Evolutionary conservation across 139 green algal genomes (phyloP), one percentile per base, ranked within the genome.

Genomic region (Micractinium conductrix): DNA sequence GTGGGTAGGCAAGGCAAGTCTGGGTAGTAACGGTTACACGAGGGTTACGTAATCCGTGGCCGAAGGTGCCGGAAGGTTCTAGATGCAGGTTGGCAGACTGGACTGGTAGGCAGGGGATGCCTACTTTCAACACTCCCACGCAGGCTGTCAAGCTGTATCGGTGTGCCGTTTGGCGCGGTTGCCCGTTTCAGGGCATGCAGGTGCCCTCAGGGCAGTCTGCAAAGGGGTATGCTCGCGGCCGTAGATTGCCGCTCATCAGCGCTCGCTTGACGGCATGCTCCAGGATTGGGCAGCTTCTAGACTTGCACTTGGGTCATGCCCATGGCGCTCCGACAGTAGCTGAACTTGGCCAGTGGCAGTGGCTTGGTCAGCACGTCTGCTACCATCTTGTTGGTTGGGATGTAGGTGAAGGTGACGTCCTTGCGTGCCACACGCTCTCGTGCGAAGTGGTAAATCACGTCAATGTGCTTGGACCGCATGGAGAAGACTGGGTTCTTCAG

Each of bases 401-500:
- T 38, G 72, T 85, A 90, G 48, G 63, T 68, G 28, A 87, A 76
- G 28, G 21, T 55, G 3, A 92, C 44, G 8, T 90, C 85, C 1
- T 68, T 37, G 21, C 60, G 67, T 6, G 26, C 44, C 5, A 87
- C 83, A 4, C 82, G 60, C 79, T 92, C 80, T 1, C 86, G 50
- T 26, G 76, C 80, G 80, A 88, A 90, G 75, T 89, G 83, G 72
- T 86, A 67, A 4, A 78, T 33, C 8, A 90, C 81, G 45, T 92
- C 86, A 22, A 90, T 92, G 80, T 92, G 88, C 86, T 92, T 92
- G 17, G 86, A 74, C 1, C 86, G 63, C 48, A 44, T 24, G 10
- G 78, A 83, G 9, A 48, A 10, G 19, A 82, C 73, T 30, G 84
- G 76, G n/a, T 92, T 83, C 45, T 79, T 72, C 14, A 89, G 45